Conservation (phyloP, 345 rosid genomes). For the Xanthoceras sorbifolium region DNA sequence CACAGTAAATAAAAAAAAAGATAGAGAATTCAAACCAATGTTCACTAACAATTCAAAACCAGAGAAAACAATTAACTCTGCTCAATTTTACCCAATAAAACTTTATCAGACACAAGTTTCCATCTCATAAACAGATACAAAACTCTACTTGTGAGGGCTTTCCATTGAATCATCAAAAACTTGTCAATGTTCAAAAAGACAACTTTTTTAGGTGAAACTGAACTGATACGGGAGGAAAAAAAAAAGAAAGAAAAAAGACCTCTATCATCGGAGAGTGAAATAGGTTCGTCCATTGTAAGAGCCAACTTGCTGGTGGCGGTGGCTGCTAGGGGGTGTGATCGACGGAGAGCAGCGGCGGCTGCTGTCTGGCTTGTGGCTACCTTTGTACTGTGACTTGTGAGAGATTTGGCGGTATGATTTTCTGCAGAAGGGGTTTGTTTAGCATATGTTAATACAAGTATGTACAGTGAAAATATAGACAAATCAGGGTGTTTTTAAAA, state of each 20-base stretch:
- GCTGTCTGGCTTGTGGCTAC: background rate
- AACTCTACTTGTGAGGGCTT: too few relatives aligned
- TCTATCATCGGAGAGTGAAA: background rate
- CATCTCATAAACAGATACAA: background rate
- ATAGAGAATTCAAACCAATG: background rate
- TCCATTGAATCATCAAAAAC: background rate
- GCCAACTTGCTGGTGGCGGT: background rate
- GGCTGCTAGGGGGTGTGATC: background rate
- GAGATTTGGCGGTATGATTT: background rate
- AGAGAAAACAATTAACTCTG: background rate
- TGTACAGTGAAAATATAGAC: too few relatives aligned
- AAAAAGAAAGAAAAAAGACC: background rate
- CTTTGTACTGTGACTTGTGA: background rate
- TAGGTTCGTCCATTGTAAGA: slow-evolving; percentile 9
- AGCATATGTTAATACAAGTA: background rate
- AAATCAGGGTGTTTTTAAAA: too few relatives aligned
- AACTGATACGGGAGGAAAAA: background rate
- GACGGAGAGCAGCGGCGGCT: background rate
- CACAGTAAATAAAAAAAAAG: background rate
- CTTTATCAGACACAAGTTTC: background rate
- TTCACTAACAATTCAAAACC: background rate
- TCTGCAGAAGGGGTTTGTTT: background rate
- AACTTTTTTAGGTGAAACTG: background rate
- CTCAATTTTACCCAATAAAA: background rate
- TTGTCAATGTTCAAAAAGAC: background rate